A percentile compares a stretch with the other conserved stretches of the same genome.
Evolutionary conservation across 2,329 filamentous ascomycete species (phyloP).

Genomic region (Polytolypa hystricis): DNA sequence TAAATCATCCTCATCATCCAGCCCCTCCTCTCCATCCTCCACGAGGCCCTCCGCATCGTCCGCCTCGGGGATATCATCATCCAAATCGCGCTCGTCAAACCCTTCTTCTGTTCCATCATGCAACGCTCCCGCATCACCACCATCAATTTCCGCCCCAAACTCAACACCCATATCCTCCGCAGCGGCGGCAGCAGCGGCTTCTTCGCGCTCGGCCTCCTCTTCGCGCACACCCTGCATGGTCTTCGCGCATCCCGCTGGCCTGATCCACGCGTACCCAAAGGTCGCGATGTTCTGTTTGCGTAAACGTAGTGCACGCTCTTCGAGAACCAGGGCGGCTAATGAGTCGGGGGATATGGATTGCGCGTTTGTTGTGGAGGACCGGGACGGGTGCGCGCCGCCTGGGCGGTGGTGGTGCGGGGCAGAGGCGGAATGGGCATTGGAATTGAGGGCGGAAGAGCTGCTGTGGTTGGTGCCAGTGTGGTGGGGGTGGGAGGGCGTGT

Average conservation of each 20-base stretch:
- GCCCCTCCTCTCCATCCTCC: conserved; percentile 36
- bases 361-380: conserved; percentile 29
- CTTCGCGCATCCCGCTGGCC: conserved; percentile 76
- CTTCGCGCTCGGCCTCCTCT: conserved; percentile 77
- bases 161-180: conserved; percentile 42
- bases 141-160: conserved; percentile 26
- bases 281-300: conserved; percentile 74
- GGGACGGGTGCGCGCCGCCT: conserved; percentile 15
- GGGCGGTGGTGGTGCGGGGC: conserved; percentile 17
- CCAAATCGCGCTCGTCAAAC: conserved; percentile 29
- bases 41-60: conserved; percentile 26
- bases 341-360: conserved; percentile 46
- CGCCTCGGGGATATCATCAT: conserved; percentile 36
- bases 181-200: conserved; percentile 64
- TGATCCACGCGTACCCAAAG: conserved; percentile 84
- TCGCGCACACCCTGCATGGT: conserved; percentile 83
- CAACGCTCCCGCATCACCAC: conserved; percentile 51
- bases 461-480: conserved; percentile 24
- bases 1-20: conserved; percentile 40
- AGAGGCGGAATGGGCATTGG: conserved; percentile 21
- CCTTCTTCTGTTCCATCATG: conserved; percentile 56
- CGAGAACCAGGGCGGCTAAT: conserved; percentile 58
- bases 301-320: conserved; percentile 65
- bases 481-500: conserved; percentile 49
- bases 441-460: conserved; percentile 16